Evolutionary conservation across 2,329 filamentous ascomycete genomes (phyloP), one percentile per base, ranked within the genome.

Genomic region (Cryphonectria japonica): DNA sequence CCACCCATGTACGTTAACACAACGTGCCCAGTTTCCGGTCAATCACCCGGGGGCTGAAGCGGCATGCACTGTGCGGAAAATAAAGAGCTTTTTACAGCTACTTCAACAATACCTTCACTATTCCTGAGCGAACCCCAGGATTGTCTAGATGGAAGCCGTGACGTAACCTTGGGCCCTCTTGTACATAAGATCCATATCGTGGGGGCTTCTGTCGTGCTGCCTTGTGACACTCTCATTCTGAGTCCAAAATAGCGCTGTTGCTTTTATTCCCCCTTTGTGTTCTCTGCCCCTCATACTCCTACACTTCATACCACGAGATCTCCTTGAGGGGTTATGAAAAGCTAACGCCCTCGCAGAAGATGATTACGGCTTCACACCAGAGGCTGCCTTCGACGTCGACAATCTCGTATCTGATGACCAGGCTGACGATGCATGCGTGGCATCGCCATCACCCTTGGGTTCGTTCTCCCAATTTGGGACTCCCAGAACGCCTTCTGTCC

Each of bases 1-100:
- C 82, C 76, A 77, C 78, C 82, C 82, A 88, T 91, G 89, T 91
- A 91, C 85, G 88, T 90, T 91, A 91, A 90, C 84, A 73, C 81
- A 78, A 77, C 75, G 75, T 74, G 74, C 76, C 76, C 78, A 79
- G 78, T 78, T 78, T 76, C 75, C 75, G 73, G 73, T 76, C 75
- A 71, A 74, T 74, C 87, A 86, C 85, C 81, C 83, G 82, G 82
- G 16, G 76, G 82, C 84, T 86, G 86, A 86, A 80, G 82, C 87
- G 85, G 85, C 79, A 76, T 76, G 73, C 76, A 76, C 71, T 74
- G 75, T 67, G 66, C n/a, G 69, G 71, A 73, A 69, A 73, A 73
- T 73, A 73, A 70, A 73, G 69, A 71, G 70, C 66, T 66, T 67
- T 63, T 52, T 46, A 69, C 70, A 67, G 69, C 68, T 67, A 73